Conservation (phyloP, 805 yeast species). For the Citeromyces matritensis region DNA sequence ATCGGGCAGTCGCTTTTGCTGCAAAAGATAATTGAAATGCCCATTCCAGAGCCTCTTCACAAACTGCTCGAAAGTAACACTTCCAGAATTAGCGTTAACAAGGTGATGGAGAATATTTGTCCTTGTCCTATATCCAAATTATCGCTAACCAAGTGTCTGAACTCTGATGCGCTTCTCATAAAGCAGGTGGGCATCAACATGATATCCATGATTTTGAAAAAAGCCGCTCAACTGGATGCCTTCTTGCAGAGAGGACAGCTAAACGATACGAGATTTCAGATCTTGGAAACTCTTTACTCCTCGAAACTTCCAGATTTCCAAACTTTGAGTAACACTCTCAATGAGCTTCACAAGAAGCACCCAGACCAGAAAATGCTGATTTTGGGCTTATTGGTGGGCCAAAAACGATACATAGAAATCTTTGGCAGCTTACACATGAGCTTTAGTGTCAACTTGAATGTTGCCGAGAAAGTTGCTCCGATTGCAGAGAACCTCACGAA, state of each 20-base stretch:
- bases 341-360: slow-evolving; percentile 20
- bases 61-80: neutral
- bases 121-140: slow-evolving; percentile 51
- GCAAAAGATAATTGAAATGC: slow-evolving; percentile 40
- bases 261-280: neutral
- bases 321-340: slow-evolving; percentile 23
- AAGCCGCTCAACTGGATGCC: slow-evolving; percentile 25
- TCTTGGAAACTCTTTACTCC: neutral
- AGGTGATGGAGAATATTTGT: slow-evolving; percentile 38
- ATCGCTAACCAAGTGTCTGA: slow-evolving; percentile 43
- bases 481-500: slow-evolving; percentile 2
- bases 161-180: slow-evolving; percentile 31
- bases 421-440: slow-evolving; percentile 5
- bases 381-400: slow-evolving; percentile 28
- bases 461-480: slow-evolving; percentile 7
- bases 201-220: slow-evolving; percentile 34
- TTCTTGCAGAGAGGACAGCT: slow-evolving; percentile 11
- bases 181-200: slow-evolving; percentile 53
- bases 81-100: slow-evolving; percentile 5
- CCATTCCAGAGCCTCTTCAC: slow-evolving; percentile 23
- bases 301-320: slow-evolving; percentile 33
- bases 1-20: slow-evolving; percentile 54
- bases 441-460: slow-evolving; percentile 2
- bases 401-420: slow-evolving; percentile 20
- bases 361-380: slow-evolving; percentile 27